phyloP scores from a whole-genome alignment of 768 basidiomycete genomes.

The Podaxis sp. region DNA sequence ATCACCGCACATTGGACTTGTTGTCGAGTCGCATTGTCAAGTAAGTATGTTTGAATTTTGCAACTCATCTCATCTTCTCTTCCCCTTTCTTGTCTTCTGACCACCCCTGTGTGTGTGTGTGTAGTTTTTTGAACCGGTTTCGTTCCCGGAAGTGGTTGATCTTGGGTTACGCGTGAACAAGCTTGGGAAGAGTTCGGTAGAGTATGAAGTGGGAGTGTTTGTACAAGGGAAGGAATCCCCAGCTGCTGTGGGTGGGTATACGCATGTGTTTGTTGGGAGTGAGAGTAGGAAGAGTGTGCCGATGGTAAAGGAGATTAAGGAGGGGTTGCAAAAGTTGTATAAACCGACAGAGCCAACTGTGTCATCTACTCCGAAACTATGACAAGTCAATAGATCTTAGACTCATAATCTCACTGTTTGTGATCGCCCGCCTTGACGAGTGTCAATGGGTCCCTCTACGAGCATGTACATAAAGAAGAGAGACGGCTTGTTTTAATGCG shows the following conservation, averaged over 20 bases:
- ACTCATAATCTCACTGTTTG: too few relatives aligned
- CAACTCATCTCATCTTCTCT: not conserved
- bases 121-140: slow-evolving; percentile 67
- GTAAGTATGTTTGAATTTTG: slow-evolving; percentile 26
- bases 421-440: too few relatives aligned
- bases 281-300: slow-evolving; percentile 49
- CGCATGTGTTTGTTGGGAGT: slow-evolving; percentile 79
- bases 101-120: not conserved
- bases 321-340: slow-evolving; percentile 42
- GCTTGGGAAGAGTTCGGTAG: slow-evolving; percentile 71
- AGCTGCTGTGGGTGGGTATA: slow-evolving; percentile 57
- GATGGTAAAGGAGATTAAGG: slow-evolving; percentile 38
- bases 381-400: not conserved
- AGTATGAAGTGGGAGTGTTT: slow-evolving; percentile 80
- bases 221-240: slow-evolving; percentile 35
- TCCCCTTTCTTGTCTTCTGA: not conserved
- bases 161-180: slow-evolving; percentile 65
- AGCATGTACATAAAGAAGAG: not conserved
- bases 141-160: slow-evolving; percentile 68
- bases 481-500: not conserved
- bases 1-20: slow-evolving; percentile 64
- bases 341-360: not conserved
- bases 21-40: slow-evolving; percentile 73
- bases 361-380: slow-evolving; percentile 17
- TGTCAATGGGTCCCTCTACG: too few relatives aligned